Evolutionary conservation across 306 rosid genomes (phyloP), one percentile per base, ranked within the genome.

Genomic region (Inga oerstediana): DNA sequence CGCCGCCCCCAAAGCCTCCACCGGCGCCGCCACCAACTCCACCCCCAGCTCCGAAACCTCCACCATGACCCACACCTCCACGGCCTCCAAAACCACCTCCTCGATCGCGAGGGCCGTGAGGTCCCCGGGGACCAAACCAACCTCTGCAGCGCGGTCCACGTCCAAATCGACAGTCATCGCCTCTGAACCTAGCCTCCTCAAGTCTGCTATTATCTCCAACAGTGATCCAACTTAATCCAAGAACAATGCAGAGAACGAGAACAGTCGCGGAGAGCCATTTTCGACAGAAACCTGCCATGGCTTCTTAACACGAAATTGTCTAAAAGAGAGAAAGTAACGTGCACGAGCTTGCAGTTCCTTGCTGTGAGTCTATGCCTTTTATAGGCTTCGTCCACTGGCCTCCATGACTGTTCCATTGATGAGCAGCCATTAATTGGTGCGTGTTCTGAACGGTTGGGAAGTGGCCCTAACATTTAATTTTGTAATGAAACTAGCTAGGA

Each of bases 231-330:
- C 90, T 90, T 80, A 90, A 58, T 39, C 88, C 89, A 67, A 93
- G 88, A 69, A 84, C 90, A 85, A 91, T 83, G 89, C 87, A 91
- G 0, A 93, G 80, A 34, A 86, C 70, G 6, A 90, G 69, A 86
- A 89, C 82, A 74, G 86, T 82, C 72, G 80, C 20, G 3, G 32
- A 76, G 54, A 83, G 41, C 98, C 95, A 90, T 88, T 85, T 91
- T 11, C 65, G 58, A 82, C 80, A 52, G 68, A 62, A 75, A 81
- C 19, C 74, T 69, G 81, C 85, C 95, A 91, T 86, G 39, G 68
- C 1, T 10, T 2, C 27, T 37, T 19, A 24, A 11, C 46, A 14
- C 19, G 5, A 16, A 32, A 45, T 65, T 27, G 1, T 35, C 56
- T 76, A 72, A 49, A 70, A 49, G 80, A 7, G 78, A 35, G 5